phyloP scores from a whole-genome alignment of 495 filamentous ascomycete genomes.

The Jackrogersella minutella region DNA sequence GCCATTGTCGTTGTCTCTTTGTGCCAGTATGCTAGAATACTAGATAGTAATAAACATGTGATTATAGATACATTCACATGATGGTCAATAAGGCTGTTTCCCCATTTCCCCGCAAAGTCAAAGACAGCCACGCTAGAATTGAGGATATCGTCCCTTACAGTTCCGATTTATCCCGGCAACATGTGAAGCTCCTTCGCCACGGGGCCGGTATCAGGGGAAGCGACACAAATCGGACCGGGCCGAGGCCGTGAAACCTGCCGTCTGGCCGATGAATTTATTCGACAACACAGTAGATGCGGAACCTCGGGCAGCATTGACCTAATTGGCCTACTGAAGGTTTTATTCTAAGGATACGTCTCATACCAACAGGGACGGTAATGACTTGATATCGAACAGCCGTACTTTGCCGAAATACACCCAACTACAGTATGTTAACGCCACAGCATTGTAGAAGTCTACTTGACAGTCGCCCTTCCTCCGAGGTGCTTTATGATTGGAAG shows the following conservation, averaged over 20 bases:
- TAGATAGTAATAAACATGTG: too few relatives aligned
- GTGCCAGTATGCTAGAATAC: too few relatives aligned
- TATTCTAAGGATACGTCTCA: too few relatives aligned
- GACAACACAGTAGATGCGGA: background rate
- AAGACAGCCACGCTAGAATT: background rate
- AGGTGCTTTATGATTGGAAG: background rate
- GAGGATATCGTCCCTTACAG: background rate
- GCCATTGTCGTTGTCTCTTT: too few relatives aligned
- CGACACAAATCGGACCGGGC: background rate
- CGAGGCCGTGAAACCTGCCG: constrained; percentile 1
- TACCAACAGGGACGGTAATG: too few relatives aligned
- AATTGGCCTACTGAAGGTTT: too few relatives aligned
- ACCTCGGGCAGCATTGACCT: background rate
- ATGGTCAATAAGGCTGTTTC: background rate
- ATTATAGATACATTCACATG: background rate
- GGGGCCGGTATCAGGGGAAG: constrained; percentile 1
- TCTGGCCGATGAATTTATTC: background rate
- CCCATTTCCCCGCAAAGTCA: constrained; percentile 19
- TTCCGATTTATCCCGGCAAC: constrained; percentile 28
- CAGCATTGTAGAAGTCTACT: background rate
- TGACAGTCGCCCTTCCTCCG: background rate
- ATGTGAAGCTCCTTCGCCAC: constrained; percentile 22
- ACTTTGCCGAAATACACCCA: background rate
- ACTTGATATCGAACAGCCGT: background rate
- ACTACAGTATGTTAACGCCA: background rate